These are phyloP conservation scores for Daldinia bambusicola DNA, from an alignment of 495 filamentous ascomycete species.

Conservation along the genomic window DNA sequence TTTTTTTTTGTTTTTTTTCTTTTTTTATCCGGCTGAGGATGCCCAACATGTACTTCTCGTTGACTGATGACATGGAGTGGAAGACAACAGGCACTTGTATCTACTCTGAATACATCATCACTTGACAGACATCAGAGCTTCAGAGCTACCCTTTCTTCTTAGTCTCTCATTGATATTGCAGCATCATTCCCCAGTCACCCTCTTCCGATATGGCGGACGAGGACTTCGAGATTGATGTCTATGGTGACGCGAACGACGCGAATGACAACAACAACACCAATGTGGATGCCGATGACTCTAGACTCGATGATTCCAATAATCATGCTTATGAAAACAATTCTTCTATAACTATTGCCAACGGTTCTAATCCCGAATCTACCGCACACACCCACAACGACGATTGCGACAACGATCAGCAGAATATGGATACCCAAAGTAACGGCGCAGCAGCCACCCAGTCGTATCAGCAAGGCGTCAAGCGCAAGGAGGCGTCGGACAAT, in stretches of 20 bases:
- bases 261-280: conserved; percentile 57
- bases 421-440: conserved; percentile 55
- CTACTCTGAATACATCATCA: conserved; percentile 51
- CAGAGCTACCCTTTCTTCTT: conserved; percentile 36
- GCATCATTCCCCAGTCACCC: conserved; percentile 35
- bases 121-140: conserved; percentile 37
- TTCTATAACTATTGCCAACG: conserved; percentile 52
- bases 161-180: conserved; percentile 46
- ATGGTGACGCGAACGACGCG: conserved; percentile 75
- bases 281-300: conserved; percentile 57
- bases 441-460: conserved; percentile 53
- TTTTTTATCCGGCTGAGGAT: conserved; percentile 25
- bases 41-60: conserved; percentile 43
- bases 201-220: conserved; percentile 79
- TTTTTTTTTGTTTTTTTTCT: conserved; percentile 12
- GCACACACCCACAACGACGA: conserved; percentile 42
- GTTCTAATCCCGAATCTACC: conserved; percentile 49
- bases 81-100: conserved; percentile 51
- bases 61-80: conserved; percentile 49
- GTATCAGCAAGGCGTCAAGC: conserved; percentile 76
- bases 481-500: conserved; percentile 79
- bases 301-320: conserved; percentile 56
- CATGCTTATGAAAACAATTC: conserved; percentile 52
- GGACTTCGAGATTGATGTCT: conserved; percentile 99
- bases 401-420: conserved; percentile 53